Evolutionary conservation across 768 basidiomycete species (phyloP), one percentile per base, ranked within the genome.

Genomic region (Lactarius vividus): DNA sequence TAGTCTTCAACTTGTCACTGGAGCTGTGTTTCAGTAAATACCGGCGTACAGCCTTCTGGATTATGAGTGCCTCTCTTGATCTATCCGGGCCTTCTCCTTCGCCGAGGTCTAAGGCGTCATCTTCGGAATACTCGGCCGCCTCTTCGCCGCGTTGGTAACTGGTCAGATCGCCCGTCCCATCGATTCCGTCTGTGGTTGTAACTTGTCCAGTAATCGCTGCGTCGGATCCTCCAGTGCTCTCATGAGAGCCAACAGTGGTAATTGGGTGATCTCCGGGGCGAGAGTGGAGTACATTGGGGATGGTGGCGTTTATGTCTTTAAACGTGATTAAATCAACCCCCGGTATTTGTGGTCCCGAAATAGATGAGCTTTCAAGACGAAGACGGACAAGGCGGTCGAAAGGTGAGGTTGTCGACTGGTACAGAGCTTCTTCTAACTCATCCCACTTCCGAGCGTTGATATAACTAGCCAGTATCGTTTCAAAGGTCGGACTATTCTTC

Each of bases 301-400:
- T 66, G 8, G 63, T 63, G 8, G 31, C 11, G 2, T 18, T 23
- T 35, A 37, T 46, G 5, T 59, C 33, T 4, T 23, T 26, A 31
- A 66, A 66, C 11, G 58, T 15, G 26, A 46, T 18, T 3, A 58
- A 37, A 23, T 59, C 29, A 3, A 63, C 65, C 28, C 61, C 31
- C 4, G 8, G 37, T 4, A 57, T 57, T 20, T 35, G 33, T 33
- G 31, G 61, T 42, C 13, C 26, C n/a, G 15, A 40, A n/a, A 44
- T n/a, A 42, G 23, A 13, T 26, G 58, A 59, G 28, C 28, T 29
- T 10, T 53, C 40, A 0, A 29, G 35, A 26, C 31, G 40, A 16
- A 66, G 61, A 52, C 40, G 56, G n/a, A 63, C 42, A 54, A 66
- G 61, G 13, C 29, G 40, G 28, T 66, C 65, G 33, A 66, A 63